phyloP scores from a whole-genome alignment of 116 monocot species.

The Iris pallida region DNA sequence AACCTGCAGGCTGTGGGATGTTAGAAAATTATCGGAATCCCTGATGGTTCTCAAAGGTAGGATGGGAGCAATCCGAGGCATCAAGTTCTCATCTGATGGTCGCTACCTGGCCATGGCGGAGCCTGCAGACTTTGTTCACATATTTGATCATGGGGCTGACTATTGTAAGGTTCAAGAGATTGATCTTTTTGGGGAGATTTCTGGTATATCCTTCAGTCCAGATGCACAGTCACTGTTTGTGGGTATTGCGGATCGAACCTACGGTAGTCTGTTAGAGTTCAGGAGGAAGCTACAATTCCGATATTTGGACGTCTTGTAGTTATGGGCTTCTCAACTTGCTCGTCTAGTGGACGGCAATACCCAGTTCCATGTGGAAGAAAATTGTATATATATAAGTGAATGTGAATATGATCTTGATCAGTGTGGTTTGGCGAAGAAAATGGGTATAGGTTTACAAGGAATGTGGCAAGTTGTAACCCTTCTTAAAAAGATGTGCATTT shows the following conservation, averaged over 20 bases:
- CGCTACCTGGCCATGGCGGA: constrained; percentile 71
- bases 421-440: no score
- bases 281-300: constrained; percentile 19
- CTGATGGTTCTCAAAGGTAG: constrained; percentile 56
- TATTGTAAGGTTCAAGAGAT: constrained; percentile 61
- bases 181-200: constrained; percentile 87
- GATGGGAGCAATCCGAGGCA: constrained; percentile 69
- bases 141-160: constrained; percentile 36
- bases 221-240: constrained; percentile 67
- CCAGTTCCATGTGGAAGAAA: background rate
- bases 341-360: background rate
- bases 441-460: no score
- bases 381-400: constrained; percentile 11
- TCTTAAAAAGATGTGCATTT: no score
- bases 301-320: constrained; percentile 42
- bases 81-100: constrained; percentile 67
- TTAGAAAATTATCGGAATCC: constrained; percentile 53
- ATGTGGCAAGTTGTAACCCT: no score
- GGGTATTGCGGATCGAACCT: constrained; percentile 56
- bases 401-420: no score
- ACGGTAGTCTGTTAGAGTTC: constrained; percentile 70
- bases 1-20: constrained; percentile 86
- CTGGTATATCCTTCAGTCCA: constrained; percentile 69
- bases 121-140: constrained; percentile 79
- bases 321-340: background rate